Base-by-base conservation (phyloP, 2,329 filamentous ascomycete species). In the Lecanoromycetidae sp. region DNA sequence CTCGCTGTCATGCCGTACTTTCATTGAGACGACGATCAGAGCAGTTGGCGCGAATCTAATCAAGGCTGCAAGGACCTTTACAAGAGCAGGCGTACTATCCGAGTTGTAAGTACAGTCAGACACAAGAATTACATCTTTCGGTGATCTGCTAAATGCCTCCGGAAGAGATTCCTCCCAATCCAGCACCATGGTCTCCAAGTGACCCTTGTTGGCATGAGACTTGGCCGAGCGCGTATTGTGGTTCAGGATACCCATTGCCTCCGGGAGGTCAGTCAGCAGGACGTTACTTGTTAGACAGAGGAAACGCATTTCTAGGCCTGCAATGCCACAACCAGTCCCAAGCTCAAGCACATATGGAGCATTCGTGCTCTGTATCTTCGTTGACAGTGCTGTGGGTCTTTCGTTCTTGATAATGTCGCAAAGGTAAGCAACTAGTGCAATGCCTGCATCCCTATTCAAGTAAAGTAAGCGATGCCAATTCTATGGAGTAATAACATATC, bases 21-120 rank as follows among this genome's bases (percentile, higher is more conserved):
- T 86, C 63, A 81, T 75, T 1, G 79, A 76, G 22, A 85, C 66
- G 13, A 80, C 61, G 19, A 80, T 61, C 22, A 74, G 56, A 0
- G 71, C 68, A 49, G 66, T 60, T 2, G 75, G 72, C 5, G 71
- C 76, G 25, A 58, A 59, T 15, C 61, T 57, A 34, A 70, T 61
- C 40, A 82, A 61, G 8, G 61, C 64, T 19, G 58, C 55, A 8
- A 85, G 63, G 1, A 77, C 79, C 23, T 64, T 63, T 6, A 84
- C 79, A 30, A 85, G 65, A 20, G 76, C 70, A 2, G 77, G 76
- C 43, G 80, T 72, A 50, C 76, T 81, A 56, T 82, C 79, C 13
- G 74, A 67, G 59, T 85, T 85, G 63, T 86, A 86, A 1, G 80
- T 85, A 62, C 82, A 85, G 59, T 86, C 82, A 2, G 79, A 78